Conservation (phyloP, 169 alveolate genomes). For the Plasmodium coatneyi region DNA sequence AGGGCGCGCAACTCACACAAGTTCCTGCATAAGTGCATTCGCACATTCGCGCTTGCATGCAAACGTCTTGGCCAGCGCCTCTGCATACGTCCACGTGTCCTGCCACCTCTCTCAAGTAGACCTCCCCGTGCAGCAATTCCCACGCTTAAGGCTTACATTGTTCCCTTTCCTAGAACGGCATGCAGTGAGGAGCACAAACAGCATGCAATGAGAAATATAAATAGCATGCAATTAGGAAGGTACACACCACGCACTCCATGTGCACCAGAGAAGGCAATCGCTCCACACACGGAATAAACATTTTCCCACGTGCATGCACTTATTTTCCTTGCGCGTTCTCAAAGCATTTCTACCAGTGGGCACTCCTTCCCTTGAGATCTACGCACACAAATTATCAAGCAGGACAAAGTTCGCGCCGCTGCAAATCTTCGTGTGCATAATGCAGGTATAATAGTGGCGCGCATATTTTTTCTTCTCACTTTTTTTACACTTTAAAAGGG, state of each 20-base stretch:
- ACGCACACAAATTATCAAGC: background rate
- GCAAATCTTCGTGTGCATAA: background rate
- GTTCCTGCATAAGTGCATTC: background rate
- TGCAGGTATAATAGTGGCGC: background rate
- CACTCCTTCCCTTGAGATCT: background rate
- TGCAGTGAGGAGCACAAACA: background rate
- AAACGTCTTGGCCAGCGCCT: background rate
- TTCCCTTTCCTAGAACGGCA: background rate
- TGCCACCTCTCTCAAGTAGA: background rate
- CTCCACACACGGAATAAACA: background rate
- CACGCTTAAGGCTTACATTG: background rate
- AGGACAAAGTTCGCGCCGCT: background rate
- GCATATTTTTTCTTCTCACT: background rate
- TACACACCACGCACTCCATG: background rate
- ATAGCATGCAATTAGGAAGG: background rate
- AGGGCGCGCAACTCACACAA: background rate
- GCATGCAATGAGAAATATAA: background rate
- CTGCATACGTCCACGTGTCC: background rate
- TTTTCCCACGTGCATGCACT: constrained; percentile 1
- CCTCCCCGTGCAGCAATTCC: background rate
- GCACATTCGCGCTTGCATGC: background rate
- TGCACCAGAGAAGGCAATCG: background rate
- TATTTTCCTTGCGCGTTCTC: background rate
- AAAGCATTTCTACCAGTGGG: background rate
- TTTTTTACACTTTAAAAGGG: background rate